phyloP scores from a whole-genome alignment of 768 basidiomycete genomes.

The Mycena belliarum region DNA sequence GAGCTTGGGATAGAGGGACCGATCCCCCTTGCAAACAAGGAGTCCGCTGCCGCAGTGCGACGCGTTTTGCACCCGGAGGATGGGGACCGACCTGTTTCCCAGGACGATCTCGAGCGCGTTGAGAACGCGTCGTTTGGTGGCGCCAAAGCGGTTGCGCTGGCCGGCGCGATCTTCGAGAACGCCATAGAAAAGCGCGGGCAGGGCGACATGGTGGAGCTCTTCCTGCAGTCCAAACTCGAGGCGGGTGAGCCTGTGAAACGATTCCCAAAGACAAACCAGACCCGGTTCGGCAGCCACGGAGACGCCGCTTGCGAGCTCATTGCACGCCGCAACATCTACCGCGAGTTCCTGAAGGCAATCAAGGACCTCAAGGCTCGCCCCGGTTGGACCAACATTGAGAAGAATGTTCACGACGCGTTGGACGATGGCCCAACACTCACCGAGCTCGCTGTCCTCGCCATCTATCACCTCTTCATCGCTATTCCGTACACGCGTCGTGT shows the following conservation, averaged over 20 bases:
- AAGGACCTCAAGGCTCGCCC: background rate
- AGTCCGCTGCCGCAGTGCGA: background rate
- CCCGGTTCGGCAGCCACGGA: background rate
- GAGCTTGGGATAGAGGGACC: background rate
- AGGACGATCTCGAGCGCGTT: background rate
- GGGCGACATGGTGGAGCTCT: conserved; percentile 2
- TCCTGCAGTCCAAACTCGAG: background rate
- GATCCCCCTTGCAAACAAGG: background rate
- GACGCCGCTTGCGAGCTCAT: background rate
- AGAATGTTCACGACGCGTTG: conserved; percentile 24
- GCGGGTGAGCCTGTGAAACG: background rate
- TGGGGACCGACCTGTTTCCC: background rate
- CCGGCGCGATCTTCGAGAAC: conserved; percentile 10
- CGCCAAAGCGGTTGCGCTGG: conserved; percentile 4
- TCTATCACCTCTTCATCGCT: conserved; percentile 20
- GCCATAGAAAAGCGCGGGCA: conserved; percentile 9
- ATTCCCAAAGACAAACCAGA: conserved; percentile 2
- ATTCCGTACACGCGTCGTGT: conserved; percentile 22
- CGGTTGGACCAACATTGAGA: background rate
- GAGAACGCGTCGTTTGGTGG: conserved; percentile 7
- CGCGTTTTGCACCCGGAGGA: background rate
- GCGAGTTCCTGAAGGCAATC: background rate
- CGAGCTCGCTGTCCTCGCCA: conserved; percentile 22
- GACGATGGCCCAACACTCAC: conserved; percentile 23
- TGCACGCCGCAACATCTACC: background rate